These are phyloP conservation scores for Spergularia bocconei DNA, from an alignment of 148 eudicot genomes.

Conservation along the genomic window DNA sequence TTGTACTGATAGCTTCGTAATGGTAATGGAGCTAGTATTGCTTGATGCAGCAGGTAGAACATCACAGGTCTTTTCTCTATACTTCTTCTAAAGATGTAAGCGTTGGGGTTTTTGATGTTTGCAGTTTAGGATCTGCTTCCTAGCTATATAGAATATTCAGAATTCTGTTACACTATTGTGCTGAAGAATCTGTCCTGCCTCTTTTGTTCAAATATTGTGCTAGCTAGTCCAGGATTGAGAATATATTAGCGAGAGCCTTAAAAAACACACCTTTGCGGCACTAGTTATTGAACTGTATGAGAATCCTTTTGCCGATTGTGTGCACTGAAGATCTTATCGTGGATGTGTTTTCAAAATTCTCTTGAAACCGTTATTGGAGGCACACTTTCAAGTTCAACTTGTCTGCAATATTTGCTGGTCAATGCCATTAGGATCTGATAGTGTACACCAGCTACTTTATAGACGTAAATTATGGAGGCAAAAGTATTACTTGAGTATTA, in stretches of 20 bases:
- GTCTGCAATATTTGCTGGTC: neutral
- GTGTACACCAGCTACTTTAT: neutral
- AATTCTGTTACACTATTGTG: neutral
- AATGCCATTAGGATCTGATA: neutral
- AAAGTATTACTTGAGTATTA: slow-evolving; percentile 1
- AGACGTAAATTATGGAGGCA: slow-evolving; percentile 1
- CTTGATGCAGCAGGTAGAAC: neutral
- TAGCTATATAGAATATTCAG: neutral
- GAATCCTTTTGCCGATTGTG: no score
- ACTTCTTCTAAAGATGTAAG: neutral
- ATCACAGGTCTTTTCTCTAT: neutral
- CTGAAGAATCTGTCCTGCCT: no score
- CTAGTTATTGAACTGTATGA: no score
- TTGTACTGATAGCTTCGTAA: neutral
- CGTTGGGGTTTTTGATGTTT: neutral
- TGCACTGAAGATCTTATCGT: neutral
- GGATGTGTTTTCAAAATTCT: neutral
- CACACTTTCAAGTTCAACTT: neutral
- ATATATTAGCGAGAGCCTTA: no score
- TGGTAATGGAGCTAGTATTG: neutral
- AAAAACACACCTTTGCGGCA: no score
- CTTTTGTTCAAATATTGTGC: no score
- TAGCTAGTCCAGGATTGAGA: no score
- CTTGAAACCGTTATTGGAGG: neutral
- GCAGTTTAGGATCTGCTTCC: neutral